Evolutionary conservation across 805 yeast species (phyloP).

Genomic region (Candida nitratophila): DNA sequence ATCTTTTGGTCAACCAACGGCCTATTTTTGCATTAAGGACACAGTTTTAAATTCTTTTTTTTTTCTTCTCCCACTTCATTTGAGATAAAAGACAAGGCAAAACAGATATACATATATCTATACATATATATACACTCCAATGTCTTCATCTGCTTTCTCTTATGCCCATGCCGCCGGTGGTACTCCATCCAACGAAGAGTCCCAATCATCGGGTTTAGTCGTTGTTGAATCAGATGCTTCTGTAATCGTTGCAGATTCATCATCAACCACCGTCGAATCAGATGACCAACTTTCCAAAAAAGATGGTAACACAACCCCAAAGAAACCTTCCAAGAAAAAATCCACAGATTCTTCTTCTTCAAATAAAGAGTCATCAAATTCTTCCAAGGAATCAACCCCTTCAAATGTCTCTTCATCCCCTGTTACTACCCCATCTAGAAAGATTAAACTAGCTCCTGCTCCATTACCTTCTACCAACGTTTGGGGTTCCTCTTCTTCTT

Average conservation of each 20-base stretch:
- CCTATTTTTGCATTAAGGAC: too few relatives aligned
- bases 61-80: too few relatives aligned
- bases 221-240: too few relatives aligned
- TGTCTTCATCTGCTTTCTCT: conserved; percentile 19
- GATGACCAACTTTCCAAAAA: neutral
- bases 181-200: conserved; percentile 2
- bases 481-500: conserved; percentile 39
- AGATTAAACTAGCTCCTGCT: conserved; percentile 48
- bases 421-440: conserved; percentile 18
- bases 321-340: conserved; percentile 5
- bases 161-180: conserved; percentile 28
- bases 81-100: too few relatives aligned
- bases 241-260: too few relatives aligned
- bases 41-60: too few relatives aligned
- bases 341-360: conserved; percentile 5
- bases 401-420: conserved; percentile 4
- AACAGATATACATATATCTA: too few relatives aligned
- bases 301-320: neutral
- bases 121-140: neutral
- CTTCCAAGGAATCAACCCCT: conserved; percentile 4
- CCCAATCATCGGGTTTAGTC: neutral
- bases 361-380: conserved; percentile 3
- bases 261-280: neutral
- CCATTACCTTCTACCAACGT: conserved; percentile 57
- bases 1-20: too few relatives aligned